phyloP scores from a whole-genome alignment of 331 rosid genomes.

The Telfairia occidentalis region DNA sequence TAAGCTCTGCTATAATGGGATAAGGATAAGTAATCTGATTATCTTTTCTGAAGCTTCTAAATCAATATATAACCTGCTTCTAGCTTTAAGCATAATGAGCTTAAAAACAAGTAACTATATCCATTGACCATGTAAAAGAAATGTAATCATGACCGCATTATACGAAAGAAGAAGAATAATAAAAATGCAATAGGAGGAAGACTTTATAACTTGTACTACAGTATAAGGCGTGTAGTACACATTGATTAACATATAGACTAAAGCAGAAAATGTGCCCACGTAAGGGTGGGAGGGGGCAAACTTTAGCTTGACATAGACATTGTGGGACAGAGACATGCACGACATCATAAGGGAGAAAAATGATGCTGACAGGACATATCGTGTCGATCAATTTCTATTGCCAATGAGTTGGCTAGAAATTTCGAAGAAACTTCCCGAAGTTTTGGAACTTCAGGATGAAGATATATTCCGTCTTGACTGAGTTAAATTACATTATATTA shows the following conservation, averaged over 20 bases:
- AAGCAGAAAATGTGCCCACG: not conserved
- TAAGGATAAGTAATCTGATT: not conserved
- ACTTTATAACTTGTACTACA: not conserved
- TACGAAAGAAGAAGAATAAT: not conserved
- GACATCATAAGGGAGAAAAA: not conserved
- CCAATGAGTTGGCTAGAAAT: not conserved
- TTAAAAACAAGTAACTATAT: not conserved
- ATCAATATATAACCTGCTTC: not conserved
- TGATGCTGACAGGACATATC: not conserved
- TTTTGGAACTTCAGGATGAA: not conserved
- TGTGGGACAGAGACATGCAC: slow-evolving; percentile 2
- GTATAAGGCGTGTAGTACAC: not conserved
- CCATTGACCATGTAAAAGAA: not conserved
- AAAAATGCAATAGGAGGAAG: not conserved
- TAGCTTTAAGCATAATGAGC: not conserved
- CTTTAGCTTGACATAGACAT: not conserved
- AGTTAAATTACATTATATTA: not conserved
- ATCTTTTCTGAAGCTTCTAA: not conserved
- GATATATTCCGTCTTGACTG: not conserved
- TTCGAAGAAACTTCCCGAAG: not conserved
- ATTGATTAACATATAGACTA: not conserved
- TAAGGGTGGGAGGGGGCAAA: not conserved
- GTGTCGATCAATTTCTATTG: not conserved
- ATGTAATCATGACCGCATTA: not conserved
- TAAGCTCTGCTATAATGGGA: not conserved